Evolutionary conservation across 805 yeast species (phyloP).

Genomic region (Monosporozyma aquatica): DNA sequence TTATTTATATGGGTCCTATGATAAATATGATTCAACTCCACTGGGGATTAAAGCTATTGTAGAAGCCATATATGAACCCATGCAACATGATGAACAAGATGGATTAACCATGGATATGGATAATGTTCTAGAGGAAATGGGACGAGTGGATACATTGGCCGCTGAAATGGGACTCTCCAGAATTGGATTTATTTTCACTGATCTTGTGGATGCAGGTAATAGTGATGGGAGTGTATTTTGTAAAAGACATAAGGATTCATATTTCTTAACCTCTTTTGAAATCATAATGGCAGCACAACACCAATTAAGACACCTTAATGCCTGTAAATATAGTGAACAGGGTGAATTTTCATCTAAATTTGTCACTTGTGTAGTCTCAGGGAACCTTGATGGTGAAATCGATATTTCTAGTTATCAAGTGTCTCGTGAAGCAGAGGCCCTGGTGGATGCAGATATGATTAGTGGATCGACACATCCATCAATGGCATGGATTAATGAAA

Average conservation of each 20-base stretch:
- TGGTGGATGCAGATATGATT: conserved; percentile 77
- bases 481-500: conserved; percentile 68
- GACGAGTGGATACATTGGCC: conserved; percentile 48
- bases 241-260: conserved; percentile 86
- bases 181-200: conserved; percentile 84
- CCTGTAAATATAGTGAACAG: conserved; percentile 50
- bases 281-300: conserved; percentile 71
- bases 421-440: conserved; percentile 75
- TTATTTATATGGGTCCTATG: conserved; percentile 73
- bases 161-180: conserved; percentile 50
- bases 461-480: conserved; percentile 87
- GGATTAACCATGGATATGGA: conserved; percentile 59
- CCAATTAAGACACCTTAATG: conserved; percentile 58
- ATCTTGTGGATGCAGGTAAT: conserved; percentile 75
- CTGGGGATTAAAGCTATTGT: conserved; percentile 90
- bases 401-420: conserved; percentile 90
- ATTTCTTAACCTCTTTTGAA: conserved; percentile 83
- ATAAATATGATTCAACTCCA: conserved; percentile 63
- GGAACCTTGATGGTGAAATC: conserved; percentile 81
- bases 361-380: conserved; percentile 87
- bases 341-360: conserved; percentile 78
- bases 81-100: conserved; percentile 79
- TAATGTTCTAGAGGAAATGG: conserved; percentile 32
- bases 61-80: conserved; percentile 88
- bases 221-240: conserved; percentile 86